A percentile compares a stretch with the other conserved stretches of the same genome.
Evolutionary conservation across 108 stramenopile genomes (phyloP).

Genomic region (Schizochytrium sp.): DNA sequence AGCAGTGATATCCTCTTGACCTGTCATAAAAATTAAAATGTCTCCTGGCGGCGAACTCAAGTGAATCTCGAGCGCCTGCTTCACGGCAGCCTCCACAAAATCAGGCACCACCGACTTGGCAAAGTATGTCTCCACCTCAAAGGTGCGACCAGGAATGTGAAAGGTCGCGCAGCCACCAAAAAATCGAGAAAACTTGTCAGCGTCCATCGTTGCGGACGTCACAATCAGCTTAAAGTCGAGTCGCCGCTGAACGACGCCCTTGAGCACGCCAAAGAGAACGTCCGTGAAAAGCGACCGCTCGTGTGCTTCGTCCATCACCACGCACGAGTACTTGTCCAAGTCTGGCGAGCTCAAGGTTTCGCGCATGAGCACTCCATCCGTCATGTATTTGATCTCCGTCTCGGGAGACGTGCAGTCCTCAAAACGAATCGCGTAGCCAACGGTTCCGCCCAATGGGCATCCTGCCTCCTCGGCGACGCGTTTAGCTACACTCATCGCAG

Average conservation of each 20-base stretch:
- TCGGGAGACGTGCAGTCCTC: constrained; percentile 81
- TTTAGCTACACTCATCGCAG: constrained; percentile 98
- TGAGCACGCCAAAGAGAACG: constrained; percentile 90
- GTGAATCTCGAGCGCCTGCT: constrained; percentile 92
- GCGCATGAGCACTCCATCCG: constrained; percentile 90
- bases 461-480: constrained; percentile 92
- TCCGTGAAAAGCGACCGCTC: constrained; percentile 90
- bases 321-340: constrained; percentile 77
- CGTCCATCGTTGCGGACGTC: constrained; percentile 89
- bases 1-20: constrained; percentile 98
- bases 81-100: constrained; percentile 96
- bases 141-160: constrained; percentile 85
- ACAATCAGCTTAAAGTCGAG: constrained; percentile 94
- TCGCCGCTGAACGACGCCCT: constrained; percentile 78
- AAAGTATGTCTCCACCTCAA: constrained; percentile 84
- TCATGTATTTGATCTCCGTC: constrained; percentile 87
- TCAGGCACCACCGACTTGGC: constrained; percentile 84
- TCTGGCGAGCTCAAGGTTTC: constrained; percentile 88
- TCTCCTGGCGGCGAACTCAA: constrained; percentile 91
- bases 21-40: constrained; percentile 98
- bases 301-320: constrained; percentile 98
- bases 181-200: constrained; percentile 82
- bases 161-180: constrained; percentile 92
- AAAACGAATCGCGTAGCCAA: constrained; percentile 97
- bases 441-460: constrained; percentile 75